phyloP scores from a whole-genome alignment of 768 basidiomycete species.

The Piloderma croceum region DNA sequence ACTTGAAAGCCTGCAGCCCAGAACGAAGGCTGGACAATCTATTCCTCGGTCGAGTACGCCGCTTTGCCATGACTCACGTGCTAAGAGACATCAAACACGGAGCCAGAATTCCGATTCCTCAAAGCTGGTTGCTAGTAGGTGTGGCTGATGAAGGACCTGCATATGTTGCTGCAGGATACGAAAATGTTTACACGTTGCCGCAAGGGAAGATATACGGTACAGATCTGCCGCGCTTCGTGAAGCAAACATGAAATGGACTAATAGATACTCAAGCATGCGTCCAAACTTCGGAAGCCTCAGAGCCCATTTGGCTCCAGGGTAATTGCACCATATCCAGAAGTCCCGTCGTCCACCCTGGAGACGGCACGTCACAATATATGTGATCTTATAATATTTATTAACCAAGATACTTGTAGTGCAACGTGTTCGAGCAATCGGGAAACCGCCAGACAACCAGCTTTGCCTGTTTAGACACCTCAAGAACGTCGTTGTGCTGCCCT shows the following conservation, averaged over 20 bases:
- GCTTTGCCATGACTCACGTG: constrained; percentile 57
- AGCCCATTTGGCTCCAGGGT: constrained; percentile 56
- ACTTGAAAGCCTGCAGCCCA: constrained; percentile 33
- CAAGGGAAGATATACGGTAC: constrained; percentile 62
- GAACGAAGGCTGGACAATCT: constrained; percentile 42
- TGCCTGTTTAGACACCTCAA: constrained; percentile 57
- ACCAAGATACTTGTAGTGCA: constrained; percentile 41
- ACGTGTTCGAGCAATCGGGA: constrained; percentile 65
- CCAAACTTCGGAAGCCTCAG: constrained; percentile 40
- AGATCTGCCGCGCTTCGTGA: too few species aligned
- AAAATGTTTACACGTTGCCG: constrained; percentile 49
- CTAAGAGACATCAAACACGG: constrained; percentile 70
- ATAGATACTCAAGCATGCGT: too few species aligned
- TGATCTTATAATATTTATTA: not conserved
- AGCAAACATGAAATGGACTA: too few species aligned
- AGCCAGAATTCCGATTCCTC: constrained; percentile 67
- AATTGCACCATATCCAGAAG: constrained; percentile 60
- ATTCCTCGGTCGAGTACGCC: constrained; percentile 54
- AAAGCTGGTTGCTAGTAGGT: constrained; percentile 68
- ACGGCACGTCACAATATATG: constrained; percentile 49
- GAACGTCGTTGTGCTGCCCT: constrained; percentile 70
- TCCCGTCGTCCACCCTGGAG: constrained; percentile 73
- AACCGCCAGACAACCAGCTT: constrained; percentile 49
- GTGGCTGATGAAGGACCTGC: constrained; percentile 79
- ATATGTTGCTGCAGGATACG: constrained; percentile 43